Evolutionary conservation across 2,329 filamentous ascomycete species (phyloP).

Genomic region (Celoporthe dispersa): DNA sequence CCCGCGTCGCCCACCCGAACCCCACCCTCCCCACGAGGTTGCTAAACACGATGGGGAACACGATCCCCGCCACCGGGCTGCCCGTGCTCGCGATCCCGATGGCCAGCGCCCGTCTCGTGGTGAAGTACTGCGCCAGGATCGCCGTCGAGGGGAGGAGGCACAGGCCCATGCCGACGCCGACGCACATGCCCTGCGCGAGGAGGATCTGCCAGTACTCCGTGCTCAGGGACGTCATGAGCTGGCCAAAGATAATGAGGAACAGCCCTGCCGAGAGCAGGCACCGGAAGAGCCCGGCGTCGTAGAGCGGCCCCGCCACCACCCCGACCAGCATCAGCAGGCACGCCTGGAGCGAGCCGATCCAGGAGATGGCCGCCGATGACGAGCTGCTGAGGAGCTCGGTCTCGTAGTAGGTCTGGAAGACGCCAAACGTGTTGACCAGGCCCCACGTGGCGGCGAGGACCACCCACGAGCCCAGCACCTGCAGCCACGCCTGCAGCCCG

Average conservation of each 20-base stretch:
- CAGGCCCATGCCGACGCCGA: constrained; percentile 44
- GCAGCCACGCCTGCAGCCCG: constrained; percentile 42
- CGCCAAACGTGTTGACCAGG: constrained; percentile 50
- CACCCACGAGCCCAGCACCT: constrained; percentile 44
- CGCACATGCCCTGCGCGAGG: constrained; percentile 45
- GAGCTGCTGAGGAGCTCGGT: constrained; percentile 38
- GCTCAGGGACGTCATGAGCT: constrained; percentile 52
- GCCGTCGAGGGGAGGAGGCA: constrained; percentile 43
- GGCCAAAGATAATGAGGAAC: constrained; percentile 44
- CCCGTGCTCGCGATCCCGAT: constrained; percentile 40
- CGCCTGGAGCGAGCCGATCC: constrained; percentile 50
- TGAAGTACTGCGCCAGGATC: constrained; percentile 48
- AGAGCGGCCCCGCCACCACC: constrained; percentile 46
- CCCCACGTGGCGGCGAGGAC: constrained; percentile 45
- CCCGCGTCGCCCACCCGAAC: constrained; percentile 48
- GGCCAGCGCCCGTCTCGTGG: constrained; percentile 38
- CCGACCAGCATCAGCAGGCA: constrained; percentile 47
- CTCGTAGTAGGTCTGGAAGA: constrained; percentile 52
- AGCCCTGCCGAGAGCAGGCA: constrained; percentile 42
- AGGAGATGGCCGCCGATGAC: constrained; percentile 47
- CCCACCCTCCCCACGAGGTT: constrained; percentile 37
- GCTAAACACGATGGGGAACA: constrained; percentile 51
- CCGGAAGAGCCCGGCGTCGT: constrained; percentile 48
- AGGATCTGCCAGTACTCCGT: constrained; percentile 49
- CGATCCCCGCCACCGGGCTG: constrained; percentile 46